Base-by-base conservation (phyloP, 78 protist genomes). In the Dictyostelium intermedium region DNA sequence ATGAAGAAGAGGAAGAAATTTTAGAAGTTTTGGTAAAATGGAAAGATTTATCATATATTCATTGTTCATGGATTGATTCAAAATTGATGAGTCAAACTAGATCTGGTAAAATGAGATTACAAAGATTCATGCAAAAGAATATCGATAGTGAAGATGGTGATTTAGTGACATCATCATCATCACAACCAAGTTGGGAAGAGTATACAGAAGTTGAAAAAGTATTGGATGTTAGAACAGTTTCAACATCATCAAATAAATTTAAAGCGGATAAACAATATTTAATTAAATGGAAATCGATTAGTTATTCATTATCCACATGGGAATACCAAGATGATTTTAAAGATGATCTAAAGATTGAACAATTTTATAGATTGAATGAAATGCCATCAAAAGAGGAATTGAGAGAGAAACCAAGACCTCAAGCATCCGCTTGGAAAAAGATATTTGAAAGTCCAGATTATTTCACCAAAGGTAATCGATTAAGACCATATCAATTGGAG, bases 231-330 rank as follows among this genome's bases (percentile, higher is more conserved):
- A 27, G 77, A 30, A 2, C 23, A 5, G 63, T 83, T 56, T 16
- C 69, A 16, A n/a, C 60, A 14, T 7, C 79, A 72, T 72, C 79
- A 30, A 72, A 72, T 34, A 72, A 72, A 72, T 72, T 13, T 72
- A 30, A 72, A 34, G 43, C 79, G 43, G 47, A 84, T 25, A 72
- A 80, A 43, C 70, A 72, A 27, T 91, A 47, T 35, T 74, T 96
- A 9, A 92, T 97, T 50, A 97, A 97, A 84, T 97, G 98, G 98
- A 50, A 79, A 66, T 18, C 73, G 0, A 82, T 61, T 16, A 76
- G 84, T 43, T 97, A 97, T 85, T 27, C 70, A 34, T 91, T 95
- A 25, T 84, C 83, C 50, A 97, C 98, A 13, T 97, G 98, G 98
- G 98, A 96, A 91, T 20, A 11, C n/a, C 87, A 32, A 13, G 85